Evolutionary conservation across 2,329 filamentous ascomycete genomes (phyloP).

Genomic region (Clonostachys rhizophaga): DNA sequence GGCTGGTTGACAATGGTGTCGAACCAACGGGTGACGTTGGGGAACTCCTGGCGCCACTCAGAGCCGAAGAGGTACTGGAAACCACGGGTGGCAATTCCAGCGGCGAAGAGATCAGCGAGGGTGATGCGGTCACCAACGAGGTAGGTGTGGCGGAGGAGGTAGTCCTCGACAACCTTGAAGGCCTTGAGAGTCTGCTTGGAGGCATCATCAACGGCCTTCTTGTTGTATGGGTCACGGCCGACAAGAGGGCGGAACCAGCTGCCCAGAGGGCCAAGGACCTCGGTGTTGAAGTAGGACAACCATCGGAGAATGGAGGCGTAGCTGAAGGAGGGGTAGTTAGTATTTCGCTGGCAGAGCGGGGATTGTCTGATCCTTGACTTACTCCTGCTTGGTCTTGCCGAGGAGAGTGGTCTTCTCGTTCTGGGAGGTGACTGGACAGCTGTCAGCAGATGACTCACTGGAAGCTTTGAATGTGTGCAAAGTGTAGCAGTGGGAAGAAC

Average conservation of each 20-base stretch:
- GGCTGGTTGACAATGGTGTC: constrained; percentile 90
- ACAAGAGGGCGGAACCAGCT: constrained; percentile 84
- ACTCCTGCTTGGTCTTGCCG: constrained; percentile 99
- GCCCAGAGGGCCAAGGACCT: constrained; percentile 70
- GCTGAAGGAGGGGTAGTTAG: constrained; percentile 25
- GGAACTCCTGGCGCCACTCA: constrained; percentile 77
- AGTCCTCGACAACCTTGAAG: constrained; percentile 72
- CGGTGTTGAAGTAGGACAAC: constrained; percentile 94
- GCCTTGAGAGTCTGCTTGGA: constrained; percentile 65
- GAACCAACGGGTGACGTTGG: constrained; percentile 90
- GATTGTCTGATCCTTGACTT: constrained; percentile 22
- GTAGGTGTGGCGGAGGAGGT: constrained; percentile 91
- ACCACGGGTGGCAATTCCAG: constrained; percentile 74
- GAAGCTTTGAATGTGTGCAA: constrained; percentile 1
- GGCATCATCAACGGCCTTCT: constrained; percentile 87
- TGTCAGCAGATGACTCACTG: constrained; percentile 19
- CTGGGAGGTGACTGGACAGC: constrained; percentile 80
- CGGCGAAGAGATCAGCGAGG: constrained; percentile 87
- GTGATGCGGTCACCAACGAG: constrained; percentile 97
- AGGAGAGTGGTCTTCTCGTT: constrained; percentile 99
- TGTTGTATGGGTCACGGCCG: constrained; percentile 87
- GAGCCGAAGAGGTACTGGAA: constrained; percentile 96
- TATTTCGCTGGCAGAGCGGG: too few species aligned
- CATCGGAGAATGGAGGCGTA: constrained; percentile 97
- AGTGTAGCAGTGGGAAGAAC: constrained; percentile 20